phyloP scores from a whole-genome alignment of 257 asterid genomes.

The Oldenlandia corymbosa region DNA sequence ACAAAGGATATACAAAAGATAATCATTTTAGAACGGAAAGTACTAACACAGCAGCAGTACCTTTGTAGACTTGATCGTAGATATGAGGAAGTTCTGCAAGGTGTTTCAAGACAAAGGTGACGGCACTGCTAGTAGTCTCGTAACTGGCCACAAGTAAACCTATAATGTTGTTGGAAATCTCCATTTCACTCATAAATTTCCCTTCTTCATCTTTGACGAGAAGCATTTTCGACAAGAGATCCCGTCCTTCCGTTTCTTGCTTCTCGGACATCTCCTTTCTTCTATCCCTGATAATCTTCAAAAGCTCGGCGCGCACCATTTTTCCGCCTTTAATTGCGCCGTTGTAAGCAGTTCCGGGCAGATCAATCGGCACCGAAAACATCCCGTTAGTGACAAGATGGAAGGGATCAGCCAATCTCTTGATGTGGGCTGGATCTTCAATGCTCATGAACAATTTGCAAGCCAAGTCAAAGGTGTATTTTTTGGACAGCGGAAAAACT shows the following conservation, averaged over 20 bases:
- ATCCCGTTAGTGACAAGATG: conserved; percentile 35
- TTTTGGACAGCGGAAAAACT: conserved; percentile 32
- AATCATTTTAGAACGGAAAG: too few relatives aligned
- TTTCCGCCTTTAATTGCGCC: conserved; percentile 45
- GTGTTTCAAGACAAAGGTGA: conserved; percentile 36
- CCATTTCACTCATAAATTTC: conserved; percentile 39
- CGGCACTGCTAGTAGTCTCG: conserved; percentile 44
- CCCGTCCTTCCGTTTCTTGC: conserved; percentile 30
- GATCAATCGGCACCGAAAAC: conserved; percentile 42
- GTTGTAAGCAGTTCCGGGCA: conserved; percentile 51
- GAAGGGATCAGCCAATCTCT: conserved; percentile 38
- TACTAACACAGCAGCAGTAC: too few relatives aligned
- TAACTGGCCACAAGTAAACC: conserved; percentile 48
- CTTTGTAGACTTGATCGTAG: conserved; percentile 36
- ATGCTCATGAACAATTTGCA: conserved; percentile 39
- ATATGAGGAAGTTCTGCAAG: conserved; percentile 58
- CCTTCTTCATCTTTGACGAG: conserved; percentile 47
- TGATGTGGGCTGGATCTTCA: conserved; percentile 27
- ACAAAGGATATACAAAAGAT: too few relatives aligned
- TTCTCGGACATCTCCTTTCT: conserved; percentile 35
- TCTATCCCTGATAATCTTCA: conserved; percentile 51
- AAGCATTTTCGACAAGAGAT: conserved; percentile 42
- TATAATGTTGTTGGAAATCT: conserved; percentile 39
- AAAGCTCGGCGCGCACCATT: conserved; percentile 38
- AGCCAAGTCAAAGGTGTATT: conserved; percentile 42